These are phyloP conservation scores for Hypoxylon rubiginosum DNA, from an alignment of 2,329 filamentous ascomycete genomes.

Conservation along the genomic window DNA sequence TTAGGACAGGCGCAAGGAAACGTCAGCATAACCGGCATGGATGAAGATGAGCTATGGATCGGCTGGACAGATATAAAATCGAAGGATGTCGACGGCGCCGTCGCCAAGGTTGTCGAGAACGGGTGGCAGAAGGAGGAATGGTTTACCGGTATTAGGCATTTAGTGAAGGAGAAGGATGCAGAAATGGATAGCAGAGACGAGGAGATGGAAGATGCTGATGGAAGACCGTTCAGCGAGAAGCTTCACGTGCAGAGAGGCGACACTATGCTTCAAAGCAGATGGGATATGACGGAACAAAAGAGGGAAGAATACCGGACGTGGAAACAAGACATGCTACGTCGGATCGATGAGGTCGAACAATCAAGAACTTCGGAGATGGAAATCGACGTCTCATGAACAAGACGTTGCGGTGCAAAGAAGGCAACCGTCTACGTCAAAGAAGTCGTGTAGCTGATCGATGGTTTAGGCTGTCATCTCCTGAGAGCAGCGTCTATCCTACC, in stretches of 20 bases:
- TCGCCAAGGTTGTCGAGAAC: constrained; percentile 68
- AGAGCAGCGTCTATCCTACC: background rate
- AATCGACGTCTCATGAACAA: constrained; percentile 34
- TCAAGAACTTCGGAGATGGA: constrained; percentile 36
- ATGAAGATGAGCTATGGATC: constrained; percentile 65
- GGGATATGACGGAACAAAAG: constrained; percentile 75
- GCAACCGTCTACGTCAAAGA: background rate
- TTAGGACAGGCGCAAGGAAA: constrained; percentile 58
- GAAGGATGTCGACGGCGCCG: constrained; percentile 72
- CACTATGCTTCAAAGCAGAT: constrained; percentile 82
- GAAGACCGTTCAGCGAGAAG: constrained; percentile 51
- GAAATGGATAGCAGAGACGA: constrained; percentile 48
- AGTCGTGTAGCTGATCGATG: background rate
- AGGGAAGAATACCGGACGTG: constrained; percentile 73
- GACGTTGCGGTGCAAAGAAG: too few species aligned
- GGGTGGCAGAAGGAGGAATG: constrained; percentile 74
- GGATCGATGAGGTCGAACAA: constrained; percentile 64
- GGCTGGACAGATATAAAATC: constrained; percentile 65
- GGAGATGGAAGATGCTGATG: constrained; percentile 54
- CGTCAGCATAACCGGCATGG: constrained; percentile 54
- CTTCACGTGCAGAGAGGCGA: constrained; percentile 65
- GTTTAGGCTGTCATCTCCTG: background rate
- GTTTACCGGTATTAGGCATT: constrained; percentile 71
- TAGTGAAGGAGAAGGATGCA: constrained; percentile 54
- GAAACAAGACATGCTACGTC: constrained; percentile 71